A percentile compares a stretch with the other conserved stretches of the same genome.
phyloP scores from a whole-genome alignment of 306 rosid genomes.

The Acmispon strigosus region DNA sequence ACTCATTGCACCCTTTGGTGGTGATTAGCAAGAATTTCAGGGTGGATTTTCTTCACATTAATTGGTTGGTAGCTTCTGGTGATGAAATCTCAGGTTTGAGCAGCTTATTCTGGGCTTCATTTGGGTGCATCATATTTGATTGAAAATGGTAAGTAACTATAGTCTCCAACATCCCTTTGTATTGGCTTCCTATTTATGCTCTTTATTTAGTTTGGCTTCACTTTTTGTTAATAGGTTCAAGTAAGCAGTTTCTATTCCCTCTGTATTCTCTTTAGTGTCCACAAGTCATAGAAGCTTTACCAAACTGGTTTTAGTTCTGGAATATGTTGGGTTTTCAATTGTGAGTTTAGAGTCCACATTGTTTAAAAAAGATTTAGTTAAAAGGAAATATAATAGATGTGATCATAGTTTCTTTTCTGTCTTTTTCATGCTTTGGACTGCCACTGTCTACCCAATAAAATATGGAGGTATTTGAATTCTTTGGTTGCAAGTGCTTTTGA shows the following conservation, averaged over 20 bases:
- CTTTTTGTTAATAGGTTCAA: neutral
- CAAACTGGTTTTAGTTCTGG: neutral
- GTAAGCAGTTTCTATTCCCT: neutral
- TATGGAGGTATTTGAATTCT: no score
- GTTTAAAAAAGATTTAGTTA: no score
- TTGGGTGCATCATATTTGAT: conserved; percentile 21
- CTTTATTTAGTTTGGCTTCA: neutral
- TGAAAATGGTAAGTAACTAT: conserved; percentile 44
- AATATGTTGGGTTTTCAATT: no score
- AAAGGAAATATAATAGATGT: no score
- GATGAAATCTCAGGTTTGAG: conserved; percentile 42
- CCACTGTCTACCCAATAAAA: no score
- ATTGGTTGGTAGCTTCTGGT: conserved; percentile 23
- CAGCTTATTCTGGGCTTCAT: conserved; percentile 34
- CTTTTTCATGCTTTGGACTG: no score
- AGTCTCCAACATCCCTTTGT: neutral
- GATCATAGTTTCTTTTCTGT: no score
- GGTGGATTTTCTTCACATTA: conserved; percentile 23
- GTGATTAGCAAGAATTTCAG: neutral
- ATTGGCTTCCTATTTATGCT: conserved; percentile 1
- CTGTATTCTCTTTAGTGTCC: neutral
- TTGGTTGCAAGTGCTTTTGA: no score
- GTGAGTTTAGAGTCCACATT: no score
- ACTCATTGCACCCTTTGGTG: neutral
- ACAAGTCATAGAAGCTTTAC: neutral